Base-by-base conservation (phyloP, 164 flowering plant genomes). In the Liriodendron chinense region DNA sequence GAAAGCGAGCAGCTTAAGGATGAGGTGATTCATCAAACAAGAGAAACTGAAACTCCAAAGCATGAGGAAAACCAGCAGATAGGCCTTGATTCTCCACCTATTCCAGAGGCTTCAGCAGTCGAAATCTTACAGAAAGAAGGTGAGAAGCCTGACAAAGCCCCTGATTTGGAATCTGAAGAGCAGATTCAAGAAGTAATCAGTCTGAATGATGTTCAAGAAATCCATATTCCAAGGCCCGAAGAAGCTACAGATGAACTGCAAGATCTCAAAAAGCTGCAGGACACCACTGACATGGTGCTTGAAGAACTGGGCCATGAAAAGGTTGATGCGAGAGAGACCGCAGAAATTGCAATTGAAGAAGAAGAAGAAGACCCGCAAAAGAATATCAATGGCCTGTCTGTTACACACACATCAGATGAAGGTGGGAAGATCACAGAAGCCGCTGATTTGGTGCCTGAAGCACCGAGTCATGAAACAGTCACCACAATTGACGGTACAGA, bases 101-200 rank as follows among this genome's bases (percentile, higher is more conserved):
- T 68, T 22, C 9, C 68, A 77, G 79, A 75, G 83, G 82, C 75
- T 76, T 75, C 76, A 62, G 67, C 23, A 63, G 57, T 63, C 68
- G 75, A 79, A 65, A 72, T 47, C 34, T 50, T 71, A 28, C 23
- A 74, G 67, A 10, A n/a, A 50, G 80, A 71, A 72, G 70, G 2
- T 47, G 66, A 47, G 70, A 77, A 70, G 72, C 74, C 22, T 20
- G 65, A 71, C 26, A 70, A 80, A 47, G 61, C 50, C 72, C 7
- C 74, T 20, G 25, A 22, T 26, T 57, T 61, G 49, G 72, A 57
- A 53, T 21, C 71, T 7, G 66, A 62, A 59, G 21, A 28, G 74
- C 72, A 68, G 49, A 80, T 71, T 50, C 77, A 75, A 47, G 63
- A 77, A 3, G 47, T 43, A n/a, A 34, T 25, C 61, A 13, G 67